These are phyloP conservation scores for Vigna reflexopilosa DNA, from an alignment of 306 rosid species.

Conservation along the genomic window DNA sequence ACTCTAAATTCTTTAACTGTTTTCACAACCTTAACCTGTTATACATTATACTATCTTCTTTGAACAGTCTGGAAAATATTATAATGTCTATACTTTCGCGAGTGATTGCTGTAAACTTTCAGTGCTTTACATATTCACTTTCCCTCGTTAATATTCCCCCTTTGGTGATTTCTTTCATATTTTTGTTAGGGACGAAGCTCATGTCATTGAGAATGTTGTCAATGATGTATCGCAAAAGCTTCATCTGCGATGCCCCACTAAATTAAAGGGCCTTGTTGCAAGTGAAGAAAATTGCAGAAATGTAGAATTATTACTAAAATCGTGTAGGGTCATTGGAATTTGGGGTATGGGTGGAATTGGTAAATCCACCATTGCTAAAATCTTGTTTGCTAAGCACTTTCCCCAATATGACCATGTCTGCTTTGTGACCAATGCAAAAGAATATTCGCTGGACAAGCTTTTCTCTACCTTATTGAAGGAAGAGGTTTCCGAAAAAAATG, in stretches of 20 bases:
- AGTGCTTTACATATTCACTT: too few relatives aligned
- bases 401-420: constrained; percentile 33
- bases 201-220: constrained; percentile 26
- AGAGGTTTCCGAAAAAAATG: not conserved
- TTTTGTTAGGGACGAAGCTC: constrained; percentile 25
- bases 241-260: not conserved
- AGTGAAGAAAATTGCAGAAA: not conserved
- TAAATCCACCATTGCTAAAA: constrained; percentile 44
- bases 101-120: too few relatives aligned
- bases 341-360: constrained; percentile 52
- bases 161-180: not conserved
- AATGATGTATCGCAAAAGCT: constrained; percentile 17
- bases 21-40: too few relatives aligned
- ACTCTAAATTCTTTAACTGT: too few relatives aligned
- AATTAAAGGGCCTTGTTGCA: constrained; percentile 4
- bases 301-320: not conserved
- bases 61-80: too few relatives aligned
- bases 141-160: too few relatives aligned
- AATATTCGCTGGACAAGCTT: constrained; percentile 26
- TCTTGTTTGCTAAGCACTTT: constrained; percentile 29
- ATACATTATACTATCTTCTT: too few relatives aligned
- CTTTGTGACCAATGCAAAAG: constrained; percentile 5
- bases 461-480: constrained; percentile 21
- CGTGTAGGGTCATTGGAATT: constrained; percentile 15
- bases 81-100: too few relatives aligned